phyloP scores from a whole-genome alignment of 2,329 filamentous ascomycete genomes.

The Trichoderma cornu-damae region DNA sequence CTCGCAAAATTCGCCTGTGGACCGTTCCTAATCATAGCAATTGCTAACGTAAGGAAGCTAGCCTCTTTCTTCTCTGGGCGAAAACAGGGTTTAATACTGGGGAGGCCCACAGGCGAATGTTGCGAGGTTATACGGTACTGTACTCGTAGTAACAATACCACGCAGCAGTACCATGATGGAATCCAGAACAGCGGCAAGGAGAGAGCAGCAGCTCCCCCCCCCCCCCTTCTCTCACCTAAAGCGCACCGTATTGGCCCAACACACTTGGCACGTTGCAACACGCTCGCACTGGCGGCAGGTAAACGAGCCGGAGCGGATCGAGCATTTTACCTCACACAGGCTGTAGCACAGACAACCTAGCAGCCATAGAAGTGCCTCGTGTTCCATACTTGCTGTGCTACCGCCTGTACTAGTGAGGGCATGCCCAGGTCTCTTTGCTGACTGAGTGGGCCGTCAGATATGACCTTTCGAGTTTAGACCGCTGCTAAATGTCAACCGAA shows the following conservation, averaged over 20 bases:
- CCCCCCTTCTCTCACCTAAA: no score
- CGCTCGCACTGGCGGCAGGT: not conserved
- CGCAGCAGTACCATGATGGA: not conserved
- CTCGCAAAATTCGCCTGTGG: no score
- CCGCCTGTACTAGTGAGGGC: not conserved
- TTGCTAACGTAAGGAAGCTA: no score
- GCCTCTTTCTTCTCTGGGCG: no score
- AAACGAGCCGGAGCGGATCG: not conserved
- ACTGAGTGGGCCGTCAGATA: slow-evolving; percentile 11
- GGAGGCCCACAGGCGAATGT: no score
- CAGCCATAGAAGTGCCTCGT: not conserved
- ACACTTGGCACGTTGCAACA: slow-evolving; percentile 10
- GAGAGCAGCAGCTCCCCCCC: slow-evolving; percentile 1
- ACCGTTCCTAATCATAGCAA: no score
- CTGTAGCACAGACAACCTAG: not conserved
- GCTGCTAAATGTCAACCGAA: slow-evolving; percentile 3
- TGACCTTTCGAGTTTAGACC: not conserved
- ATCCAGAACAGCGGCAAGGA: slow-evolving; percentile 2
- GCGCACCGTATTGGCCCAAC: not conserved
- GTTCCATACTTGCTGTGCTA: slow-evolving; percentile 3
- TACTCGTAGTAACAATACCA: no score
- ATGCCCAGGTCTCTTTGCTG: slow-evolving; percentile 13
- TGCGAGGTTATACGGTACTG: no score
- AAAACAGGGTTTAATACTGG: no score
- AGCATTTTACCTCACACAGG: not conserved